A percentile compares a stretch with the other conserved stretches of the same genome.
These are phyloP conservation scores for Gossypium sturtianum DNA, from an alignment of 345 rosid species.

Conservation along the genomic window DNA sequence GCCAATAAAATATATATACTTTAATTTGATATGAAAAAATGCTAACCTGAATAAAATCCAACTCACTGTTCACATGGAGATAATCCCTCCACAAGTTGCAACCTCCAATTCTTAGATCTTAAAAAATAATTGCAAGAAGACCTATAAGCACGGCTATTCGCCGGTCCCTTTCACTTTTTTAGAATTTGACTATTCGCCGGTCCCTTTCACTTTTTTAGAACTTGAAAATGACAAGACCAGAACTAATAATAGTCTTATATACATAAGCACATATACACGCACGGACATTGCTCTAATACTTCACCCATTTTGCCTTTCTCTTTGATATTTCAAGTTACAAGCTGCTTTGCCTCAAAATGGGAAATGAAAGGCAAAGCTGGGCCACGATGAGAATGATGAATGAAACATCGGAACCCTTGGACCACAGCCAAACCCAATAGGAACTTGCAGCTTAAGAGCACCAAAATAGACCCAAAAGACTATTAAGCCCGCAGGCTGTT, in stretches of 20 bases:
- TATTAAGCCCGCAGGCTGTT: not conserved
- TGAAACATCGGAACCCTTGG: not conserved
- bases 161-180: no score
- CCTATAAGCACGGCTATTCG: not conserved
- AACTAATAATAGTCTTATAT: no score
- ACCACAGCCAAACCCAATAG: not conserved
- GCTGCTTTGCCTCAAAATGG: not conserved
- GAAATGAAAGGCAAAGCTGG: not conserved
- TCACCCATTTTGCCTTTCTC: not conserved
- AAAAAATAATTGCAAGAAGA: not conserved
- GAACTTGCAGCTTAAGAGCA: not conserved
- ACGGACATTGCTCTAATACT: no score
- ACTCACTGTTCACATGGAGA: not conserved
- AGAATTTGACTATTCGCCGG: no score
- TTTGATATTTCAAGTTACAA: not conserved
- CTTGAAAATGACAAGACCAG: no score
- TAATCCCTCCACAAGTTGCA: not conserved
- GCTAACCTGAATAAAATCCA: not conserved
- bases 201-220: no score
- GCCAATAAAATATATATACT: not conserved
- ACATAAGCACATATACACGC: no score
- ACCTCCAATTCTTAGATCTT: not conserved
- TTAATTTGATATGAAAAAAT: no score
- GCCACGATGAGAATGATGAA: not conserved
- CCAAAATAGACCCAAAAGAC: not conserved